Evolutionary conservation across 2,329 filamentous ascomycete genomes (phyloP), one percentile per base, ranked within the genome.

Genomic region (Cladosporium sp.): DNA sequence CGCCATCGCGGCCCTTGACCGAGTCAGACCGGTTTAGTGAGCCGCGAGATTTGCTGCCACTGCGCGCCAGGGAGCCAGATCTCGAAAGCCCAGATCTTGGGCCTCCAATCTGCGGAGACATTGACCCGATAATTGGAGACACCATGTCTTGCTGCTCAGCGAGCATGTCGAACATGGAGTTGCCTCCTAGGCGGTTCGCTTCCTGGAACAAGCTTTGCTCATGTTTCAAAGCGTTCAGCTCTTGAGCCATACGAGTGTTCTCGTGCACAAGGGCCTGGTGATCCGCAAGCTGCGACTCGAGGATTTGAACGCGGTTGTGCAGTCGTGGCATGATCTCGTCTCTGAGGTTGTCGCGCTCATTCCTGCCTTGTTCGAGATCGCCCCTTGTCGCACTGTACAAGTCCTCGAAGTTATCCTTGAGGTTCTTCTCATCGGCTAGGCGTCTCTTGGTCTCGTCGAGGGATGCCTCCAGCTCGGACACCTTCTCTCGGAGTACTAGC

Each of bases 351-450:
- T 99, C 95, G 62, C 93, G 88, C 79, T 99, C 93, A 71, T 95
- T 93, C 67, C 91, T 87, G 62, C 93, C 87, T 70, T 88, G 90
- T 72, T 93, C 87, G 16, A 98, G 83, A 76, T 99, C 93, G 28
- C 88, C 86, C 71, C 91, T 90, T 71, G 98, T 88, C 5, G 91
- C 94, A 7, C 89, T 88, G 53, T 98, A 84, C 52, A 99, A 84
- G 76, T 97, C 93, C 79, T 98, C 93, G 72, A 98, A 96, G 76
- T 96, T 97, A 74, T 92, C 89, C 77, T 96, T 97, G 72, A 91
- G 88, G 76, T 91, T 87, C 65, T 91, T 87, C 79, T 99, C 95
- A 74, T 98, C 93, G 0, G 86, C 84, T 53, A 99, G 83, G 70
- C 91, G 90, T 71, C 93, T 88, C 69, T 90, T 88, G 57, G 94